Percentiles rank a stretch among this genome's conserved stretches.
Conservation (phyloP, 2,329 filamentous ascomycete genomes). For the Byssochlamys sp. region DNA sequence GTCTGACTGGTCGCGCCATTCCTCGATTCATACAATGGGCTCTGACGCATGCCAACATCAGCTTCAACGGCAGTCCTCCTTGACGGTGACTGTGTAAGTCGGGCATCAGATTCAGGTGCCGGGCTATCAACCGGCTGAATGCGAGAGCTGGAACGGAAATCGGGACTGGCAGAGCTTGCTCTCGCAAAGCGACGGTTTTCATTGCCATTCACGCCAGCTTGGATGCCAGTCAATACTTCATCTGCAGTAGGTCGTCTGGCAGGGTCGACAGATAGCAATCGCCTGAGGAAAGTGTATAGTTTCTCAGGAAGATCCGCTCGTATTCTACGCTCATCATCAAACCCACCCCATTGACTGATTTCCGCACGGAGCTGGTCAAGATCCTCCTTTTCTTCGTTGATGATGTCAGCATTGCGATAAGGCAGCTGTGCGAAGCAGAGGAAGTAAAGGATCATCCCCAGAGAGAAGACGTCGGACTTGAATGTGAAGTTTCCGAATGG, state of each 20-base stretch:
- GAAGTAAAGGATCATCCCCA: slow-evolving; percentile 97
- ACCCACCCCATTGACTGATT: slow-evolving; percentile 78
- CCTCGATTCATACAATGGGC: slow-evolving; percentile 18
- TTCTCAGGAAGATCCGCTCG: slow-evolving; percentile 75
- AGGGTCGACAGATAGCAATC: slow-evolving; percentile 68
- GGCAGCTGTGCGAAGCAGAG: slow-evolving; percentile 88
- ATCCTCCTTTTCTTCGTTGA: slow-evolving; percentile 87
- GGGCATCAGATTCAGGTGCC: slow-evolving; percentile 14
- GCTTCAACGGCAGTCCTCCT: slow-evolving; percentile 11
- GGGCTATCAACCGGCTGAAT: slow-evolving; percentile 34
- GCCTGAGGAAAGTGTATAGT: slow-evolving; percentile 75
- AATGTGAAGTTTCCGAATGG: slow-evolving; percentile 86
- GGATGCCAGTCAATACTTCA: slow-evolving; percentile 72
- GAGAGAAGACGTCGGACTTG: slow-evolving; percentile 94
- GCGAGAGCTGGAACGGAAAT: slow-evolving; percentile 23
- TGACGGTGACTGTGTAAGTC: slow-evolving; percentile 19
- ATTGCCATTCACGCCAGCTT: slow-evolving; percentile 50
- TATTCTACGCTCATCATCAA: slow-evolving; percentile 64
- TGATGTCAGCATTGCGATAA: slow-evolving; percentile 70
- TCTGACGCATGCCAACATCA: slow-evolving; percentile 15
- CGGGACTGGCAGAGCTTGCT: slow-evolving; percentile 20
- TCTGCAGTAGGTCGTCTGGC: slow-evolving; percentile 69
- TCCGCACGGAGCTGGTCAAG: slow-evolving; percentile 74
- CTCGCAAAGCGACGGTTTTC: slow-evolving; percentile 33
- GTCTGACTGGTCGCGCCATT: slow-evolving; percentile 7